Conservation (phyloP, 2,329 filamentous ascomycete genomes). For the Pyricularia sp. region DNA sequence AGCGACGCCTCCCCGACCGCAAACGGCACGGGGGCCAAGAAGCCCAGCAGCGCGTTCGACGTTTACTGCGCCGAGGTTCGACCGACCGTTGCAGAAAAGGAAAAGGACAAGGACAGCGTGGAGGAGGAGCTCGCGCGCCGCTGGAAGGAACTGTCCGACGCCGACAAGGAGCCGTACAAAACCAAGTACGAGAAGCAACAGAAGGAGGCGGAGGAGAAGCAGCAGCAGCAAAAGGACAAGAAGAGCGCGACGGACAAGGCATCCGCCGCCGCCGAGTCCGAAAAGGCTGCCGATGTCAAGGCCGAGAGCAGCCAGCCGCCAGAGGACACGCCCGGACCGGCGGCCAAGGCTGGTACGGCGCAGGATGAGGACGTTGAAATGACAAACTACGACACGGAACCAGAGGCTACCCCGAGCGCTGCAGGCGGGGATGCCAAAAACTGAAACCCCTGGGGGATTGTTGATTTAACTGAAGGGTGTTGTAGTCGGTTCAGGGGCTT, state of each 20-base stretch:
- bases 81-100: conserved; percentile 27
- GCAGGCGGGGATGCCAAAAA: neutral
- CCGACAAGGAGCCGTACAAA: conserved; percentile 36
- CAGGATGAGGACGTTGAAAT: conserved; percentile 4
- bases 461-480: too few species aligned
- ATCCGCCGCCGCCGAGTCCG: neutral
- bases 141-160: conserved; percentile 40
- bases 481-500: neutral
- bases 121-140: conserved; percentile 42
- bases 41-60: conserved; percentile 37
- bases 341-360: conserved; percentile 13
- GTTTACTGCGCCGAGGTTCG: conserved; percentile 40
- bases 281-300: neutral
- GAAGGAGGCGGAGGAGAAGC: conserved; percentile 16
- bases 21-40: conserved; percentile 26
- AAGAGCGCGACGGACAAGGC: conserved; percentile 6
- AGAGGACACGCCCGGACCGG: conserved; percentile 11
- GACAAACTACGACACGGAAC: neutral
- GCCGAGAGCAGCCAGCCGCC: conserved; percentile 5
- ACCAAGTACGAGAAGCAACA: conserved; percentile 27
- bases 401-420: neutral
- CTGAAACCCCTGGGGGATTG: neutral
- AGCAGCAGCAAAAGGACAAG: neutral
- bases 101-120: conserved; percentile 24
- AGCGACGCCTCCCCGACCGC: conserved; percentile 40